These are phyloP conservation scores for Centaurea solstitialis DNA, from an alignment of 129 eudicot species.

Conservation along the genomic window DNA sequence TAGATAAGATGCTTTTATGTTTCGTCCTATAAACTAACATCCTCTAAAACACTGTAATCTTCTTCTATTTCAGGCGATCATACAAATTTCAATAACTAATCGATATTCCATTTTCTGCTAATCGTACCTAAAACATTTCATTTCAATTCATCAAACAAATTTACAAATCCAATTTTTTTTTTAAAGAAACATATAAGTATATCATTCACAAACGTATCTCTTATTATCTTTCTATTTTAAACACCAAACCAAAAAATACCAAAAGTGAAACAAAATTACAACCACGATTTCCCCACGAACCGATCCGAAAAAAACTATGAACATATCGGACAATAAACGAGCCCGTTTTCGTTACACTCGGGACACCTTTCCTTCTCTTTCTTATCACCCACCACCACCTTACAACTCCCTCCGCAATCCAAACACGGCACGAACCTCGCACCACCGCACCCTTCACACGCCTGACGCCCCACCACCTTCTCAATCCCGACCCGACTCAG, in stretches of 20 bases:
- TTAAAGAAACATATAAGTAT: neutral
- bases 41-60: no score
- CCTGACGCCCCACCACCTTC: constrained; percentile 65
- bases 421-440: constrained; percentile 85
- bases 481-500: constrained; percentile 70
- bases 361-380: constrained; percentile 69
- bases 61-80: no score
- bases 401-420: constrained; percentile 89
- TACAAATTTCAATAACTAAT: no score
- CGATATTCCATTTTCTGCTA: no score
- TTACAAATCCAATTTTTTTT: no score
- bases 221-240: neutral
- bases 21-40: no score
- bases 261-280: neutral
- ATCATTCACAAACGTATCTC: constrained; percentile 10
- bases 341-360: constrained; percentile 78
- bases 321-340: constrained; percentile 75
- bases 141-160: no score
- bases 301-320: constrained; percentile 8
- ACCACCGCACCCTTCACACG: constrained; percentile 87
- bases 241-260: neutral
- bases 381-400: constrained; percentile 49
- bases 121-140: no score
- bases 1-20: no score
- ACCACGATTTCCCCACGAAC: neutral